These are phyloP conservation scores for Lactarius pseudohatsudake DNA, from an alignment of 768 basidiomycete genomes.

Conservation along the genomic window DNA sequence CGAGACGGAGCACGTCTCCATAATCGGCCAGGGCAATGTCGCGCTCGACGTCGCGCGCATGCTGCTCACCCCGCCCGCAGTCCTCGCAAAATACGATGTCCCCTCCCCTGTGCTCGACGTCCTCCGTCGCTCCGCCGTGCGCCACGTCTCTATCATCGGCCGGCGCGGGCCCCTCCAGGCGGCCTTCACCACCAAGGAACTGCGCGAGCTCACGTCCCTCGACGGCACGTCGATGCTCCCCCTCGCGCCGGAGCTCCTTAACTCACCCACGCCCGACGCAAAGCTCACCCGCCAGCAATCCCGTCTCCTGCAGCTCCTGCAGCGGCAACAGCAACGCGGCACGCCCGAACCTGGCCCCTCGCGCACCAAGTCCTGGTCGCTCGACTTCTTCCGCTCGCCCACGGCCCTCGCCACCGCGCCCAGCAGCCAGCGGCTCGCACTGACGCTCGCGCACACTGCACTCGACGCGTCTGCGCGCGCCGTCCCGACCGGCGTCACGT, in stretches of 20 bases:
- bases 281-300: slow-evolving; percentile 61
- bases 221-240: slow-evolving; percentile 69
- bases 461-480: slow-evolving; percentile 53
- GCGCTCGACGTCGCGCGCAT: slow-evolving; percentile 91
- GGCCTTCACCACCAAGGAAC: slow-evolving; percentile 90
- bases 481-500: slow-evolving; percentile 54
- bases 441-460: slow-evolving; percentile 61
- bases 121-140: slow-evolving; percentile 62
- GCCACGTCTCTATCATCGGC: slow-evolving; percentile 79
- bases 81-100: slow-evolving; percentile 73
- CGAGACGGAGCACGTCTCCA: slow-evolving; percentile 63
- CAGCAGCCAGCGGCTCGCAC: slow-evolving; percentile 21
- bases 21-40: slow-evolving; percentile 96
- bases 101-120: slow-evolving; percentile 71
- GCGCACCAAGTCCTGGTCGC: slow-evolving; percentile 63
- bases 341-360: slow-evolving; percentile 46
- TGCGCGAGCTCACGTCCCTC: slow-evolving; percentile 73
- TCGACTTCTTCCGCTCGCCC: slow-evolving; percentile 79
- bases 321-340: slow-evolving; percentile 39
- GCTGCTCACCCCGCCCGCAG: slow-evolving; percentile 69
- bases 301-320: slow-evolving; percentile 63
- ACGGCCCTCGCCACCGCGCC: slow-evolving; percentile 40
- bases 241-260: slow-evolving; percentile 48
- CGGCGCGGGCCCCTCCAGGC: slow-evolving; percentile 87
- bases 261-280: slow-evolving; percentile 37